Evolutionary conservation across 225 moss, liverwort and hornwort species (phyloP), one percentile per base, ranked within the genome.

Genomic region (Lunularia cruciata): DNA sequence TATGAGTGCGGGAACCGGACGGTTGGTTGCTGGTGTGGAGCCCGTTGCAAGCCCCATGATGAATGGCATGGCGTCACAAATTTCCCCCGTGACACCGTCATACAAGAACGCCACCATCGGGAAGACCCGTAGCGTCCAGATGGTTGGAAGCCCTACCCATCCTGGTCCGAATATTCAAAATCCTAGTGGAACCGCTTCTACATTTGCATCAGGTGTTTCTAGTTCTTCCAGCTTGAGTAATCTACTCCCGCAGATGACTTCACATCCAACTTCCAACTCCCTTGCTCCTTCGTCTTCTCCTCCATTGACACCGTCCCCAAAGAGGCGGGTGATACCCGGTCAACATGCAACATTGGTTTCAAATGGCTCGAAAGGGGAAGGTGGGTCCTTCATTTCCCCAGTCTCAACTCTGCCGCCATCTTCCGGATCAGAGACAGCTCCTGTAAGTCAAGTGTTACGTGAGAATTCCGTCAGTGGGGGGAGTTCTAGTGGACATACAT

Each of bases 71-170:
- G 51, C 76, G 25, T 79, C 79, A 28, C 85, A 82, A 56, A 86
- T 89, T 49, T 89, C 90, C 71, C 90, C 89, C 33, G 90, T 93
- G 69, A 87, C 93, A 26, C 98, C 98, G 5, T 98, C 98, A 0
- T 98, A 98, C 71, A 93, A 92, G 49, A 98, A 98, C 40, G 98
- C 98, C 31, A 90, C 98, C 30, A 92, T 92, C 47, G 98, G 98
- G 61, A 98, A 87, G 67, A 98, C 86, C 23, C 84, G 91, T 68
- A 81, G 79, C 28, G 79, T 82, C 10, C 81, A 77, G 71, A 60
- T 64, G 28, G 53, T 60, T 62, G 89, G 87, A 35, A 60, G 77
- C 13, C 49, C 81, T 49, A 81, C 80, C 57, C 83, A 79, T 69
- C 57, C 85, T 30, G 43, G 87, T 62, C 66, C 75, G 36, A 75